Conservation (phyloP, 164 flowering plant genomes). For the Litsea cubeba region DNA sequence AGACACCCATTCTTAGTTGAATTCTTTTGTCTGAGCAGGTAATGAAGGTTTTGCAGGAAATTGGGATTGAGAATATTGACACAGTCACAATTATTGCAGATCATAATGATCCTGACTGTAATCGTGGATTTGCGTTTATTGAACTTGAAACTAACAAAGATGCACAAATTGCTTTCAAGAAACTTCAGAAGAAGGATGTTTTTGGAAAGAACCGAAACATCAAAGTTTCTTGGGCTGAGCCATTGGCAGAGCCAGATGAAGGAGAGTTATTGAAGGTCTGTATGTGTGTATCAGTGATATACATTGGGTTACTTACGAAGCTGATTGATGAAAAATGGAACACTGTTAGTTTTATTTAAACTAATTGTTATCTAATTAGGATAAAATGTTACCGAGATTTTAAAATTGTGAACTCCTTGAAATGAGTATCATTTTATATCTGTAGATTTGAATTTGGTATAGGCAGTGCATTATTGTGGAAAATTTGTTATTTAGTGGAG, state of each 20-base stretch:
- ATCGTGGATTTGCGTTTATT: slow-evolving; percentile 46
- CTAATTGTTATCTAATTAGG: neutral
- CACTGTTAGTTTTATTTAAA: neutral
- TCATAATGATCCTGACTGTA: slow-evolving; percentile 23
- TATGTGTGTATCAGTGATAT: neutral
- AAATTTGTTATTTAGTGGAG: neutral
- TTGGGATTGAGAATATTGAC: slow-evolving; percentile 32
- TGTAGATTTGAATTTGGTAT: neutral
- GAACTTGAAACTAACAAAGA: slow-evolving; percentile 36
- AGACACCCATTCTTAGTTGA: neutral
- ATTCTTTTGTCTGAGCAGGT: slow-evolving; percentile 20
- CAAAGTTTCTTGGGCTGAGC: slow-evolving; percentile 43
- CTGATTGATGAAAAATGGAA: neutral
- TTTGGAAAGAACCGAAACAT: slow-evolving; percentile 27
- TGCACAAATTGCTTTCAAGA: slow-evolving; percentile 37
- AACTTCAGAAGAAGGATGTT: slow-evolving; percentile 33
- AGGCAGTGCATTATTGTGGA: neutral
- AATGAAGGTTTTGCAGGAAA: slow-evolving; percentile 19
- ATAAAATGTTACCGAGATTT: too few species aligned
- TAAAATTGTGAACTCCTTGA: neutral
- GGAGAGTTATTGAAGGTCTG: slow-evolving; percentile 34
- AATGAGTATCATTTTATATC: neutral
- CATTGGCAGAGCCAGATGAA: slow-evolving; percentile 32
- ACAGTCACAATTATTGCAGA: slow-evolving; percentile 29
- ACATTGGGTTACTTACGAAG: neutral